These are phyloP conservation scores for Litchi chinensis DNA, from an alignment of 345 rosid species.

Conservation along the genomic window DNA sequence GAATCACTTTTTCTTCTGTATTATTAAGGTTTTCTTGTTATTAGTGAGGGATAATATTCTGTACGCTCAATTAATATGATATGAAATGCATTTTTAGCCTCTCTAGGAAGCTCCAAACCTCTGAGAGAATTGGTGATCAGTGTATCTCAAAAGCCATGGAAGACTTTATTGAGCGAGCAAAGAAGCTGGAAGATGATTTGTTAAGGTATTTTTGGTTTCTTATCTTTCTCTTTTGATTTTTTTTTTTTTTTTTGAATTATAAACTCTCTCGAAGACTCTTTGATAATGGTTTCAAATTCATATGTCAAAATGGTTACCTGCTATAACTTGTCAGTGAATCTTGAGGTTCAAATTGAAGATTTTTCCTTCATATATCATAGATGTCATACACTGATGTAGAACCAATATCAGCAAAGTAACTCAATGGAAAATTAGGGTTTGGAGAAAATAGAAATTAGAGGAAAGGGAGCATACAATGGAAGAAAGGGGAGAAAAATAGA, in stretches of 20 bases:
- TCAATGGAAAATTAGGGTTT: no score
- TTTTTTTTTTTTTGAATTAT: not conserved
- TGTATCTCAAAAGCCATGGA: conserved; percentile 66
- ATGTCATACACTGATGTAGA: not conserved
- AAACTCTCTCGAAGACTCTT: not conserved
- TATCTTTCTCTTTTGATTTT: not conserved
- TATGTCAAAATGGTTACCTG: not conserved
- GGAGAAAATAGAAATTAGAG: no score
- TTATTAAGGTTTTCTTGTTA: conserved; percentile 4
- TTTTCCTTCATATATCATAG: not conserved
- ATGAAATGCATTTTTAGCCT: conserved; percentile 35
- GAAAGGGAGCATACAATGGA: no score
- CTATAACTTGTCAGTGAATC: not conserved
- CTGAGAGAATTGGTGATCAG: conserved; percentile 49
- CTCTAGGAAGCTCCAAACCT: conserved; percentile 41
- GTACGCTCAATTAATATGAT: not conserved
- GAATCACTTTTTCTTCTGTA: conserved; percentile 27
- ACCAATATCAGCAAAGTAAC: no score
- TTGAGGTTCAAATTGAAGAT: conserved; percentile 11
- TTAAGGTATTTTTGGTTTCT: conserved; percentile 46
- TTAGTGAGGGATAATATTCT: not conserved
- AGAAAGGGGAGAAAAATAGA: no score
- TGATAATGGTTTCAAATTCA: conserved; percentile 5
- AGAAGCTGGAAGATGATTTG: conserved; percentile 59
- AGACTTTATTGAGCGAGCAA: conserved; percentile 53